These are phyloP conservation scores for Escovopsis weberi DNA, from an alignment of 2,329 filamentous ascomycete genomes.

Conservation along the genomic window DNA sequence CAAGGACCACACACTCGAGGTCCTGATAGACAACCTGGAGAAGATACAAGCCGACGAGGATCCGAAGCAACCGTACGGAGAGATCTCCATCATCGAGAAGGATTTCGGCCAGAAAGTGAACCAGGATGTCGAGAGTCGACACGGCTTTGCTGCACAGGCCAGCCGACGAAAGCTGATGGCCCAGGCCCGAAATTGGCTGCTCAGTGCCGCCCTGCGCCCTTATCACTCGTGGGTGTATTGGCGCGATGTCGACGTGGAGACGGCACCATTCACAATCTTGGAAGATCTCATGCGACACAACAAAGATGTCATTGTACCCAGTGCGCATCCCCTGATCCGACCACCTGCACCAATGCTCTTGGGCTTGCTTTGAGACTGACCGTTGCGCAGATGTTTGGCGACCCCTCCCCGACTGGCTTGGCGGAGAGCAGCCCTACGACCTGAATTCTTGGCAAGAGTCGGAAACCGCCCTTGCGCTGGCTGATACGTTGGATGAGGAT, in stretches of 20 bases:
- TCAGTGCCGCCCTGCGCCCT: conserved; percentile 82
- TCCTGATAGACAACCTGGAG: conserved; percentile 62
- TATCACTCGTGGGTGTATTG: conserved; percentile 99
- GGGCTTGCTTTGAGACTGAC: conserved; percentile 11
- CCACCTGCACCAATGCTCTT: too few species aligned
- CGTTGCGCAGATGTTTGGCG: conserved; percentile 74
- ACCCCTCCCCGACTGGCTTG: conserved; percentile 96
- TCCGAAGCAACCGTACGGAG: conserved; percentile 71
- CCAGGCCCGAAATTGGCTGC: conserved; percentile 89
- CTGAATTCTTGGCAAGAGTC: conserved; percentile 99
- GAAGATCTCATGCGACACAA: conserved; percentile 98
- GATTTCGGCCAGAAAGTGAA: conserved; percentile 97
- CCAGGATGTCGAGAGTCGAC: conserved; percentile 92
- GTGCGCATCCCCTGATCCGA: conserved; percentile 37
- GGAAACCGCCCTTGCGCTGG: conserved; percentile 83
- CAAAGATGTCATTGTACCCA: conserved; percentile 96
- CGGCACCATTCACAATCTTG: conserved; percentile 87
- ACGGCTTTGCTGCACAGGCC: conserved; percentile 93
- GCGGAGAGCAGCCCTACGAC: conserved; percentile 95
- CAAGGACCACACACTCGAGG: conserved; percentile 72
- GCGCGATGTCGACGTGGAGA: conserved; percentile 97
- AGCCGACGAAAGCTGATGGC: conserved; percentile 93
- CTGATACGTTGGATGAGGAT: conserved; percentile 91
- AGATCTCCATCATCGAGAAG: conserved; percentile 96
- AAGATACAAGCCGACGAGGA: conserved; percentile 69